phyloP scores from a whole-genome alignment of 2,329 filamentous ascomycete genomes.

The Blastomyces silverae region DNA sequence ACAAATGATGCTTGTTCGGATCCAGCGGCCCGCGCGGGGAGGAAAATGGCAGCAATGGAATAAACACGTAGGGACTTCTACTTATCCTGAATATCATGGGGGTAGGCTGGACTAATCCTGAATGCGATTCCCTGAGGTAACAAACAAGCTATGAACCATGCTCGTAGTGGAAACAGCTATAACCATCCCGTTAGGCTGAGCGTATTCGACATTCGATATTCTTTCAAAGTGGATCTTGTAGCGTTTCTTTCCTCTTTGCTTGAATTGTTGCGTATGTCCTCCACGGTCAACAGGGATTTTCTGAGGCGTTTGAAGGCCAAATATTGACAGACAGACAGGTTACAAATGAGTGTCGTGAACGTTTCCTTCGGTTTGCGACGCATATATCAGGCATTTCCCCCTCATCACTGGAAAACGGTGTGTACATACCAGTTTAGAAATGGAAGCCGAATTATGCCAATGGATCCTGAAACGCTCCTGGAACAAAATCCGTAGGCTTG shows the following conservation, averaged over 20 bases:
- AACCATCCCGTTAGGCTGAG: background rate
- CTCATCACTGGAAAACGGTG: background rate
- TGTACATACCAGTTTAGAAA: background rate
- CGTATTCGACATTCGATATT: background rate
- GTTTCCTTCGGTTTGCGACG: background rate
- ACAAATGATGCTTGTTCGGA: background rate
- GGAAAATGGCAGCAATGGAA: background rate
- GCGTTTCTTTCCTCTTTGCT: background rate
- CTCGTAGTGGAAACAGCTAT: background rate
- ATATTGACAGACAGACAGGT: background rate
- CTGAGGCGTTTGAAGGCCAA: background rate
- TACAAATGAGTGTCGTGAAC: background rate
- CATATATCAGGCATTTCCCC: background rate
- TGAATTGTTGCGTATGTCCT: background rate
- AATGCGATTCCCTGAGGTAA: background rate
- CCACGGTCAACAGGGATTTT: background rate
- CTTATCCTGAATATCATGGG: background rate
- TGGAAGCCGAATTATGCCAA: background rate
- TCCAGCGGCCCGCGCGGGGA: background rate
- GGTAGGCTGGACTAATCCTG: background rate
- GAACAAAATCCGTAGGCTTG: background rate
- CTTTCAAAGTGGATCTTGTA: background rate
- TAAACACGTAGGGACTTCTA: background rate
- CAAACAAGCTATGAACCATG: background rate
- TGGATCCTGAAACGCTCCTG: slow-evolving; percentile 1